These are phyloP conservation scores for Solanum verrucosum DNA, from an alignment of 257 asterid species.

Conservation along the genomic window DNA sequence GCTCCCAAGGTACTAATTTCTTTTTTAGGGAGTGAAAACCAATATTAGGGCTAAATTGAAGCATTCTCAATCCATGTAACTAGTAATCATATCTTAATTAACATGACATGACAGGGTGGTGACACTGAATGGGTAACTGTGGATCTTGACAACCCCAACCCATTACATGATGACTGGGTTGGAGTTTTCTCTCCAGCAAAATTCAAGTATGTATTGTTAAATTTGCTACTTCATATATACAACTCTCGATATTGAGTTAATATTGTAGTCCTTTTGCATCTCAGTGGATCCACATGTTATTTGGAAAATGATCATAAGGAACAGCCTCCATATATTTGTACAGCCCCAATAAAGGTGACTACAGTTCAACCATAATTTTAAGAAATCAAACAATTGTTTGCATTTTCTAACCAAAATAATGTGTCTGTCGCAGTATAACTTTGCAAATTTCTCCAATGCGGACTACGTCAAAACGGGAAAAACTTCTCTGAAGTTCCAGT, in stretches of 20 bases:
- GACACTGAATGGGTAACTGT: slow-evolving; percentile 55
- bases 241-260: background rate
- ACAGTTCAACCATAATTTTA: background rate
- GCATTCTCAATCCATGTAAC: background rate
- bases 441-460: slow-evolving; percentile 50
- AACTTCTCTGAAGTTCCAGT: slow-evolving; percentile 50
- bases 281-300: slow-evolving; percentile 65
- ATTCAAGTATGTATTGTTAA: slow-evolving; percentile 45
- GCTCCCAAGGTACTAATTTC: slow-evolving; percentile 33
- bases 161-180: slow-evolving; percentile 76
- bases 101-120: slow-evolving; percentile 45
- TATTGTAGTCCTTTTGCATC: background rate
- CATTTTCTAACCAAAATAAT: slow-evolving; percentile 2
- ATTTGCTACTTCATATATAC: background rate
- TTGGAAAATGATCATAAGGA: slow-evolving; percentile 31
- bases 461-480: slow-evolving; percentile 51
- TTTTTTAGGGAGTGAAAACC: too few relatives aligned
- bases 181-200: slow-evolving; percentile 93
- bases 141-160: slow-evolving; percentile 36
- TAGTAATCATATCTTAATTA: too few relatives aligned
- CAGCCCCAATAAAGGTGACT: slow-evolving; percentile 77
- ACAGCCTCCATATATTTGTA: slow-evolving; percentile 64
- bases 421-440: slow-evolving; percentile 54
- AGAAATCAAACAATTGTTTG: too few relatives aligned
- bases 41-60: background rate